phyloP scores from a whole-genome alignment of 768 basidiomycete genomes.

The Lactarius quietus region DNA sequence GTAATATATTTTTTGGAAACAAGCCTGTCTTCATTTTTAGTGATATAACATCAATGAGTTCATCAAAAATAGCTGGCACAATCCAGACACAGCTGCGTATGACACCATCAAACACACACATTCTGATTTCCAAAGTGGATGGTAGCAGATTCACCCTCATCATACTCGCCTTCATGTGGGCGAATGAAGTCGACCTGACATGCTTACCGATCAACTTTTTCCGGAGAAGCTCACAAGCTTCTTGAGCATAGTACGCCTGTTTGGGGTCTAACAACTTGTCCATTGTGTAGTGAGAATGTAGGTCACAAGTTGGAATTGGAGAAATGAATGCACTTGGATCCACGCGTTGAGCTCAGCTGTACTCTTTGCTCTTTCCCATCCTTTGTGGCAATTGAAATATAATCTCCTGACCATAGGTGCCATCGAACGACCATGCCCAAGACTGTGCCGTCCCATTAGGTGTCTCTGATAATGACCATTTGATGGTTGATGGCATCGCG shows the following conservation, averaged over 20 bases:
- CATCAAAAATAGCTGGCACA: no score
- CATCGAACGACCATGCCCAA: conserved; percentile 80
- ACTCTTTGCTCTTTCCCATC: conserved; percentile 77
- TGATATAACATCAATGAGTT: no score
- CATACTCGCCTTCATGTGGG: conserved; percentile 88
- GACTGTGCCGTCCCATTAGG: conserved; percentile 43
- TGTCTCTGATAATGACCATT: conserved; percentile 39
- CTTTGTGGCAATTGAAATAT: conserved; percentile 75
- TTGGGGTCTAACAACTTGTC: conserved; percentile 77
- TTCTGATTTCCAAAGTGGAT: conserved; percentile 80
- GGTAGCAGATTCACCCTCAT: conserved; percentile 90
- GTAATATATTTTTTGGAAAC: no score
- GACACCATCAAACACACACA: conserved; percentile 49
- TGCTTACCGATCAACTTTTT: conserved; percentile 90
- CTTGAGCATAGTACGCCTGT: conserved; percentile 83
- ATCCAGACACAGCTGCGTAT: no score
- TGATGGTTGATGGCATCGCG: conserved; percentile 44
- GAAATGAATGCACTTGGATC: conserved; percentile 58
- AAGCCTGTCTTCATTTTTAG: no score
- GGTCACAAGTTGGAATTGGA: neutral
- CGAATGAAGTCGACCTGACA: conserved; percentile 89
- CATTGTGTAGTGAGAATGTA: neutral
- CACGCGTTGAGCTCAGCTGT: conserved; percentile 85
- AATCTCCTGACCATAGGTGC: conserved; percentile 89
- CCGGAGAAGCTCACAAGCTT: conserved; percentile 90